Conservation (phyloP, 129 eudicot species). For the Pulicaria dysenterica region DNA sequence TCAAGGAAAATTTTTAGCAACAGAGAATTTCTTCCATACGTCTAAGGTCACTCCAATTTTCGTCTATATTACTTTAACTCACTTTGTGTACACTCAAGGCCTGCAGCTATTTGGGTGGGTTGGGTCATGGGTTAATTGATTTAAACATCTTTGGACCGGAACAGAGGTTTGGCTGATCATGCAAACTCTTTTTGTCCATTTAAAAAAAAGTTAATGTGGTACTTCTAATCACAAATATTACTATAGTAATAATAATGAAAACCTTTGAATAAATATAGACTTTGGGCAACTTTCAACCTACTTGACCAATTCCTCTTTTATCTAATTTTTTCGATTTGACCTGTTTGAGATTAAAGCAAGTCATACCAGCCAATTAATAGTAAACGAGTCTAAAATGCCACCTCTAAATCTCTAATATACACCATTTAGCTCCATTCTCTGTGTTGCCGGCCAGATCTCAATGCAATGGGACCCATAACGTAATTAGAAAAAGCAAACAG, state of each 20-base stretch:
- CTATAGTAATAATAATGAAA: background rate
- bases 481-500: slow-evolving; percentile 10
- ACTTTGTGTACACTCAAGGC: too few relatives aligned
- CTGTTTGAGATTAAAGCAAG: background rate
- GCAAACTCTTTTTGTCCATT: background rate
- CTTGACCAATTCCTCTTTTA: background rate
- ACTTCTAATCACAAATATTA: background rate
- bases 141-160: too few relatives aligned
- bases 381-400: background rate
- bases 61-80: background rate
- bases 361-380: too few relatives aligned
- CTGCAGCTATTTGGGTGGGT: too few relatives aligned
- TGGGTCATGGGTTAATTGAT: too few relatives aligned
- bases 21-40: slow-evolving; percentile 94
- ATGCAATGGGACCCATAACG: background rate
- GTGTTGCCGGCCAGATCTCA: background rate
- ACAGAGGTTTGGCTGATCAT: too few relatives aligned
- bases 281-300: background rate
- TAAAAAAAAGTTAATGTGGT: background rate
- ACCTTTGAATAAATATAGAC: background rate
- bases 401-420: background rate
- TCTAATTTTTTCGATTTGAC: background rate
- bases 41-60: slow-evolving; percentile 62
- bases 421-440: background rate
- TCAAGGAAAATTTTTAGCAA: slow-evolving; percentile 82